Evolutionary conservation across 192 early-diverging fungal species (phyloP), one percentile per base, ranked within the genome.

Genomic region (Coemansia biformis): DNA sequence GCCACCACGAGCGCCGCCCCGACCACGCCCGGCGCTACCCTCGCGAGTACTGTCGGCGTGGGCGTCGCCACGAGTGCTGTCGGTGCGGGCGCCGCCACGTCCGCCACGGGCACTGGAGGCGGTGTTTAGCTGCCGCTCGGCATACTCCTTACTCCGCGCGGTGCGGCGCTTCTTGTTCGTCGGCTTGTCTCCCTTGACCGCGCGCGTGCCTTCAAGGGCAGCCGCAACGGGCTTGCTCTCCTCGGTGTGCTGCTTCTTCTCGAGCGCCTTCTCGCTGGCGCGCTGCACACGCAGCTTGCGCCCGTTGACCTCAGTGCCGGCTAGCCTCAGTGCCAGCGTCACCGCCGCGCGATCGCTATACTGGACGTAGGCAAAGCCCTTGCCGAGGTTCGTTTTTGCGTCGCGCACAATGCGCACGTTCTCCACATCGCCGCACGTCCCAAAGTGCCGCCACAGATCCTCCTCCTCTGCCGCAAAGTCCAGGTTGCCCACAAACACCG

Each of bases 351-450:
- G 81, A 39, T 92, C 77, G 5, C 60, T 53, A 59, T 93, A 94
- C 63, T 92, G 88, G 31, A 94, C 91, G 67, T 91, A 97, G 0
- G 83, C 93, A 67, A 94, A 86, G 3, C 93, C 93, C 59, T 97
- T 97, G 31, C 93, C 93, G 34, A 94, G 66, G 43, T 90, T 92
- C 19, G 86, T 91, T 47, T 77, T 81, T 17, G 58, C 40, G 59
- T 97, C 93, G 19, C 92, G 84, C 23, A 95, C 79, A 24, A 93
- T 72, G 13, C 91, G 78, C 16, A 95, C 90, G 48, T 87, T 84
- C 56, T 88, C 86, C 47, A 87, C 77, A 9, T 81, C 55, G 8
- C 86, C 83, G 48, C 82, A 86, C 19, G 79, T 66, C 38, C 69
- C 79, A 55, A 90, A 87, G 29, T 83, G 82, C 23, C 57, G 59